These are phyloP conservation scores for Gillenia trifoliata DNA, from an alignment of 306 rosid genomes.

Conservation along the genomic window DNA sequence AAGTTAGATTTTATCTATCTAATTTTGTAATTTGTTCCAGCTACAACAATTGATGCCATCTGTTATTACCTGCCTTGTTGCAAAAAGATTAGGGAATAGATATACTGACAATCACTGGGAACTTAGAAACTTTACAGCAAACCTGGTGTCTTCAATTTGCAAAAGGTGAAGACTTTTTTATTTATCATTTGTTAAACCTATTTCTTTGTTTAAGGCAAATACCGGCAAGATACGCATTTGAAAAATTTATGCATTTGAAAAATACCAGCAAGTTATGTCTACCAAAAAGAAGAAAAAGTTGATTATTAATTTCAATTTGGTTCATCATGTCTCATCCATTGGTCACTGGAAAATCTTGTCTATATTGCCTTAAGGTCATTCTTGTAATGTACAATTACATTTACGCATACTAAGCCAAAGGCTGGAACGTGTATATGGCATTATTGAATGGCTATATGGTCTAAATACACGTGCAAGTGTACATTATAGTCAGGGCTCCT, in stretches of 20 bases:
- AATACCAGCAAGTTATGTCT: neutral
- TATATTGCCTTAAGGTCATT: neutral
- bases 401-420: neutral
- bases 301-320: neutral
- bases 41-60: slow-evolving; percentile 94
- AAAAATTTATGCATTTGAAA: neutral
- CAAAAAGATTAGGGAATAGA: slow-evolving; percentile 74
- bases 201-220: slow-evolving; percentile 8
- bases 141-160: slow-evolving; percentile 76
- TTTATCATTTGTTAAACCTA: slow-evolving; percentile 13
- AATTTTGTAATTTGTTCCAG: slow-evolving; percentile 36
- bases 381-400: neutral
- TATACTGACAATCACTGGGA: slow-evolving; percentile 88
- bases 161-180: slow-evolving; percentile 54
- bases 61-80: slow-evolving; percentile 79
- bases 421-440: neutral
- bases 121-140: slow-evolving; percentile 74
- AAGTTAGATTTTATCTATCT: slow-evolving; percentile 24
- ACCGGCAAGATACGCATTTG: too few species aligned
- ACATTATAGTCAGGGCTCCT: neutral
- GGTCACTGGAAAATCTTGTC: neutral
- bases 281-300: neutral
- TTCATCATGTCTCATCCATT: neutral
- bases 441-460: neutral
- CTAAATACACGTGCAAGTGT: neutral